phyloP scores from a whole-genome alignment of 2,329 filamentous ascomycete species.

The Fusarium gaditjirri region DNA sequence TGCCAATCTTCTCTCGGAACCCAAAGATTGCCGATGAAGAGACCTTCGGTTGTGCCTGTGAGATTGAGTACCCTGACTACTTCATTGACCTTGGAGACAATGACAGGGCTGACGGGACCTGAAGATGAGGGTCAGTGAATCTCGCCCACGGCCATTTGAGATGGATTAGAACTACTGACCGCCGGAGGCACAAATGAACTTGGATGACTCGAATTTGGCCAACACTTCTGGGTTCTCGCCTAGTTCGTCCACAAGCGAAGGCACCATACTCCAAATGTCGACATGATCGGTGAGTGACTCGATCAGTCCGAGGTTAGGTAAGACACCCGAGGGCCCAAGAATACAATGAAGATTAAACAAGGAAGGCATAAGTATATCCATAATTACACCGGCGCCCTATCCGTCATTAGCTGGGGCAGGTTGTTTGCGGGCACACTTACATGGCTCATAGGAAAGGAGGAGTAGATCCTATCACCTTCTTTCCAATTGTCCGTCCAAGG shows the following conservation, averaged over 20 bases:
- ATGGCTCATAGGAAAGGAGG: conserved; percentile 34
- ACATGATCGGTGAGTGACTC: conserved; percentile 50
- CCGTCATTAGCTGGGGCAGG: accelerated
- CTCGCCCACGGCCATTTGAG: accelerated
- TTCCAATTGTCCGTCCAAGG: conserved; percentile 44
- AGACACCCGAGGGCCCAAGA: conserved; percentile 48
- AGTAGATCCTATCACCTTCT: conserved; percentile 47
- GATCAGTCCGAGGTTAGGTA: conserved; percentile 51
- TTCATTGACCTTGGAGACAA: conserved; percentile 46
- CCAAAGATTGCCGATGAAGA: conserved; percentile 49
- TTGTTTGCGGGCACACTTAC: neutral
- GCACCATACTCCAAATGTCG: conserved; percentile 53
- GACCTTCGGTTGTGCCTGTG: conserved; percentile 49
- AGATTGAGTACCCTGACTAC: conserved; percentile 49
- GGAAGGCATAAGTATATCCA: conserved; percentile 53
- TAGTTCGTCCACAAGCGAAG: conserved; percentile 50
- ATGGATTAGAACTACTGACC: neutral
- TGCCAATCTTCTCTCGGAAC: conserved; percentile 45
- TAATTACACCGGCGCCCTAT: conserved; percentile 53
- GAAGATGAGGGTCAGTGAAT: neutral
- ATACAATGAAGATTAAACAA: conserved; percentile 51
- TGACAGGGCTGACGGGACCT: conserved; percentile 45
- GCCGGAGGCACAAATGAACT: conserved; percentile 49
- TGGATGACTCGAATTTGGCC: conserved; percentile 46
- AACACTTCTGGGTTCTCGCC: conserved; percentile 47